Evolutionary conservation across 2,329 filamentous ascomycete genomes (phyloP).

Genomic region (Aspergillus sp.): DNA sequence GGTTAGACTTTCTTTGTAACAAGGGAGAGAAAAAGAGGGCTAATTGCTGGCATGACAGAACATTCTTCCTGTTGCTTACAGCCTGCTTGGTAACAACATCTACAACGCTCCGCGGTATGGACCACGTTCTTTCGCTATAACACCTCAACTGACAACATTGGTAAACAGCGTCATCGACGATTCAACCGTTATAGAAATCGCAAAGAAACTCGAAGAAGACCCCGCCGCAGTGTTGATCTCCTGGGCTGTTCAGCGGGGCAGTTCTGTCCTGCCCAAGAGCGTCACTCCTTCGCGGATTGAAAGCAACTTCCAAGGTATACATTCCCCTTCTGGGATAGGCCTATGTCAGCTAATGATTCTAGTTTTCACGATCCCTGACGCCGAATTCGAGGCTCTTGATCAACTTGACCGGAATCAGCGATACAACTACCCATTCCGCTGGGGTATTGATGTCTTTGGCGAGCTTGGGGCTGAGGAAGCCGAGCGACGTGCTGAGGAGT

Average conservation of each 20-base stretch:
- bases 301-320: conserved; percentile 39
- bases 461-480: conserved; percentile 29
- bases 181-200: conserved; percentile 54
- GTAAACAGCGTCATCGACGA: conserved; percentile 51
- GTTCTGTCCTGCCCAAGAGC: conserved; percentile 49
- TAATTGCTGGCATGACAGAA: conserved; percentile 7
- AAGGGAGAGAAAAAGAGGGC: no score
- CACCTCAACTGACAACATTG: neutral
- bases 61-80: conserved; percentile 54
- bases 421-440: conserved; percentile 32
- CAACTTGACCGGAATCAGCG: conserved; percentile 30
- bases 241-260: conserved; percentile 50
- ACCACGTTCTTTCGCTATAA: neutral
- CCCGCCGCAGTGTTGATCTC: conserved; percentile 50
- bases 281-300: conserved; percentile 48
- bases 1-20: conserved; percentile 23
- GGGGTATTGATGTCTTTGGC: conserved; percentile 34
- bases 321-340: neutral
- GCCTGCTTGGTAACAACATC: conserved; percentile 50
- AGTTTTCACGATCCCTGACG: conserved; percentile 30
- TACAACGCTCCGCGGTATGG: conserved; percentile 22
- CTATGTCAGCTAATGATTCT: neutral
- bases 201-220: conserved; percentile 56
- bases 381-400: conserved; percentile 28
- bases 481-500: conserved; percentile 22